phyloP scores from a whole-genome alignment of 345 rosid genomes.

The Cardamine resedifolia region DNA sequence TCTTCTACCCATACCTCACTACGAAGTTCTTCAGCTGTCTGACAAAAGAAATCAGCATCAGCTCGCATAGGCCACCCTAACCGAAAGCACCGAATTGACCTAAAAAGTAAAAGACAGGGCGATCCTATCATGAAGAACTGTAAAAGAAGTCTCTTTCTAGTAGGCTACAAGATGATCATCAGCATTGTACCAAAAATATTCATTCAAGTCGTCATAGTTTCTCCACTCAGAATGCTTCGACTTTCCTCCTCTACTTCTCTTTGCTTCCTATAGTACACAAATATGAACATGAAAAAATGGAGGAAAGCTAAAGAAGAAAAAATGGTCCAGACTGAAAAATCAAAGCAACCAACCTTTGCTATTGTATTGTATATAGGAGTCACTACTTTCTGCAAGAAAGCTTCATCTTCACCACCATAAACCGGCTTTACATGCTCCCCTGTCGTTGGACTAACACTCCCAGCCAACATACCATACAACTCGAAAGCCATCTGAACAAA shows the following conservation, averaged over 20 bases:
- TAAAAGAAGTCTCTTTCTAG: neutral
- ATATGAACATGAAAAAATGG: neutral
- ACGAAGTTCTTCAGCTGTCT: slow-evolving; percentile 39
- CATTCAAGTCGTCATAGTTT: slow-evolving; percentile 69
- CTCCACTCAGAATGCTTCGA: slow-evolving; percentile 81
- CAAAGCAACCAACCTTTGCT: slow-evolving; percentile 44
- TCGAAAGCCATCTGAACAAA: slow-evolving; percentile 40
- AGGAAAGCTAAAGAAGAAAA: slow-evolving; percentile 10
- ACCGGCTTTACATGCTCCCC: slow-evolving; percentile 67
- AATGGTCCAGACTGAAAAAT: slow-evolving; percentile 7
- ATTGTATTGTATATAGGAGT: slow-evolving; percentile 60
- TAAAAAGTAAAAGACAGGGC: slow-evolving; percentile 21
- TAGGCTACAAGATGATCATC: slow-evolving; percentile 3
- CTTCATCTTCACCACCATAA: slow-evolving; percentile 69
- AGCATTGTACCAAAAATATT: slow-evolving; percentile 60
- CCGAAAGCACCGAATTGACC: slow-evolving; percentile 73
- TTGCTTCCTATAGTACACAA: slow-evolving; percentile 54
- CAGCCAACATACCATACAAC: slow-evolving; percentile 66
- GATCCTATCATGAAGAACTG: slow-evolving; percentile 5
- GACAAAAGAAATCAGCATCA: slow-evolving; percentile 72
- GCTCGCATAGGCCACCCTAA: slow-evolving; percentile 81
- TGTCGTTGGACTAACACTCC: slow-evolving; percentile 61
- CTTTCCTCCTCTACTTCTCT: slow-evolving; percentile 58
- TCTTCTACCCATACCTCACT: slow-evolving; percentile 44
- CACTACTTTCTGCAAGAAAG: slow-evolving; percentile 64